phyloP scores from a whole-genome alignment of 805 yeast species.

The Vanderwaltozyma verrucispora region DNA sequence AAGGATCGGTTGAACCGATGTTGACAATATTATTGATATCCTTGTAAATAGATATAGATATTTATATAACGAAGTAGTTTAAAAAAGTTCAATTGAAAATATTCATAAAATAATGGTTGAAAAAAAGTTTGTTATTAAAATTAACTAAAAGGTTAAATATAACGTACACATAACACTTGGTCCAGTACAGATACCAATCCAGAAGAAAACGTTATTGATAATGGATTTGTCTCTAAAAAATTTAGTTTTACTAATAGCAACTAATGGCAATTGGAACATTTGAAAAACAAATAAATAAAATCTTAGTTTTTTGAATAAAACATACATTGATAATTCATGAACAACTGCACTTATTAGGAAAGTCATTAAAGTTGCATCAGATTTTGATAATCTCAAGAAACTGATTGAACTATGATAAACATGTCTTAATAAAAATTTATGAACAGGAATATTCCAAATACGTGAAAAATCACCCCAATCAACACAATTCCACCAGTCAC shows the following conservation, averaged over 20 bases:
- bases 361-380: conserved; percentile 64
- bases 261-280: conserved; percentile 79
- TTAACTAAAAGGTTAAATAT: conserved; percentile 56
- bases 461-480: conserved; percentile 92
- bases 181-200: conserved; percentile 86
- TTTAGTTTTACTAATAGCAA: conserved; percentile 48
- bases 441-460: conserved; percentile 93
- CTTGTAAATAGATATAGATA: neutral
- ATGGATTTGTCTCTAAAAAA: conserved; percentile 45
- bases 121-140: neutral
- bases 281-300: conserved; percentile 75
- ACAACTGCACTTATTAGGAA: conserved; percentile 70
- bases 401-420: conserved; percentile 88
- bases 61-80: too few species aligned
- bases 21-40: neutral
- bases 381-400: conserved; percentile 53
- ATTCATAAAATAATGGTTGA: too few species aligned
- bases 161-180: conserved; percentile 83
- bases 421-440: conserved; percentile 78
- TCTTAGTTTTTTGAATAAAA: conserved; percentile 66
- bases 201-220: conserved; percentile 73
- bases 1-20: neutral
- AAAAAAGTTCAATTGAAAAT: too few species aligned
- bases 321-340: conserved; percentile 90
- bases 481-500: conserved; percentile 95